phyloP scores from a whole-genome alignment of 2,329 filamentous ascomycete species.

The Colletotrichum cordylinicola region DNA sequence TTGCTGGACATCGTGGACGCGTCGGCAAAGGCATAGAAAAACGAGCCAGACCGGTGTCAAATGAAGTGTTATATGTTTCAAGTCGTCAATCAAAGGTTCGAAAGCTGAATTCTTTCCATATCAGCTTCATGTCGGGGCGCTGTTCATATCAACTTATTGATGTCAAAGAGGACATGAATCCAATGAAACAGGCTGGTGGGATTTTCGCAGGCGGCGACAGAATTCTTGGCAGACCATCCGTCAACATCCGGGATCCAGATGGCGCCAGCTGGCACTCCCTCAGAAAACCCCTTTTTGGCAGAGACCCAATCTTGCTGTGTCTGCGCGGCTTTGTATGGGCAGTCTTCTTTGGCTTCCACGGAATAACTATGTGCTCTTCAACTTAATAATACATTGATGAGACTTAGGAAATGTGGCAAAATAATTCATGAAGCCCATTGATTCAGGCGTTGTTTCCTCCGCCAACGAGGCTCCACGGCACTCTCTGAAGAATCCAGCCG shows the following conservation, averaged over 20 bases:
- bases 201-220: not conserved
- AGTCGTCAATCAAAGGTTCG: not conserved
- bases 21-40: not conserved
- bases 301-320: too few relatives aligned
- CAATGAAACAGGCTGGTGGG: not conserved
- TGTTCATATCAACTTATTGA: not conserved
- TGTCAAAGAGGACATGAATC: not conserved
- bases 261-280: not conserved
- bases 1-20: not conserved
- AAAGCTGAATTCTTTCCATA: not conserved
- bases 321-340: too few relatives aligned
- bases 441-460: not conserved
- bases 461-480: conserved; percentile 39
- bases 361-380: not conserved
- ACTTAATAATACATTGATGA: not conserved
- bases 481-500: conserved; percentile 56
- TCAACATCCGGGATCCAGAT: not conserved
- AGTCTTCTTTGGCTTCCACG: not conserved
- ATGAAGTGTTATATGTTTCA: not conserved
- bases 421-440: not conserved
- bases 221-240: not conserved
- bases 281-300: not conserved
- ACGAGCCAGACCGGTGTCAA: not conserved
- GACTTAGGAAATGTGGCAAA: not conserved
- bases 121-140: not conserved